Percentiles rank a stretch among this genome's conserved stretches.
Conservation (phyloP, 495 filamentous ascomycete species). For the Aspergillus saccharolyticus region DNA sequence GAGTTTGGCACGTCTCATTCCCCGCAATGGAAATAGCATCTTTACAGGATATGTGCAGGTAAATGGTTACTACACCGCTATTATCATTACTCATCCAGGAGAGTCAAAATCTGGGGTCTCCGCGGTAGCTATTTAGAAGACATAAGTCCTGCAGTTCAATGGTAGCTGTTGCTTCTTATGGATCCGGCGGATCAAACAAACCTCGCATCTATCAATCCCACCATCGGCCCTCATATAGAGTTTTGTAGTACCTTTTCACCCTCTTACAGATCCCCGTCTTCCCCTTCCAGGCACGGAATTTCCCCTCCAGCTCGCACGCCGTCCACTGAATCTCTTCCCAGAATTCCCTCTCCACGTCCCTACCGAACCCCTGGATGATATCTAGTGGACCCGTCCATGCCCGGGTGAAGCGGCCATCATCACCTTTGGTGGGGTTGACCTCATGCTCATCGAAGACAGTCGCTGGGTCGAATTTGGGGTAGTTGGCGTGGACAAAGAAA, state of each 20-base stretch:
- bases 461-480: slow-evolving; percentile 47
- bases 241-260: slow-evolving; percentile 26
- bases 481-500: slow-evolving; percentile 50
- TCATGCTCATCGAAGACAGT: slow-evolving; percentile 35
- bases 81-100: too few species aligned
- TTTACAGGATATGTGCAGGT: too few species aligned
- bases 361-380: slow-evolving; percentile 30
- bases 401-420: slow-evolving; percentile 34
- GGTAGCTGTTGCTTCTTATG: too few species aligned
- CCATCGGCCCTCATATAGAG: slow-evolving; percentile 17
- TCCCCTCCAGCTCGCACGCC: slow-evolving; percentile 43
- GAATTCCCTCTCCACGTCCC: slow-evolving; percentile 46
- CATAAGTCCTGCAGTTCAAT: too few species aligned
- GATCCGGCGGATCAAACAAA: too few species aligned
- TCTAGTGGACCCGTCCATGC: slow-evolving; percentile 42
- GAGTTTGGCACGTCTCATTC: neutral
- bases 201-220: neutral
- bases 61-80: too few species aligned
- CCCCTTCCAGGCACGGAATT: slow-evolving; percentile 32
- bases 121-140: too few species aligned
- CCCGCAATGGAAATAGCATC: neutral
- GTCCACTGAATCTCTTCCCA: slow-evolving; percentile 47
- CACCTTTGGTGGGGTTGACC: slow-evolving; percentile 30
- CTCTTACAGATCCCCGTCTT: slow-evolving; percentile 27
- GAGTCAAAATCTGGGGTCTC: too few species aligned